These are phyloP conservation scores for Neckera pumila DNA, from an alignment of 225 moss, liverwort and hornwort species.

Conservation along the genomic window DNA sequence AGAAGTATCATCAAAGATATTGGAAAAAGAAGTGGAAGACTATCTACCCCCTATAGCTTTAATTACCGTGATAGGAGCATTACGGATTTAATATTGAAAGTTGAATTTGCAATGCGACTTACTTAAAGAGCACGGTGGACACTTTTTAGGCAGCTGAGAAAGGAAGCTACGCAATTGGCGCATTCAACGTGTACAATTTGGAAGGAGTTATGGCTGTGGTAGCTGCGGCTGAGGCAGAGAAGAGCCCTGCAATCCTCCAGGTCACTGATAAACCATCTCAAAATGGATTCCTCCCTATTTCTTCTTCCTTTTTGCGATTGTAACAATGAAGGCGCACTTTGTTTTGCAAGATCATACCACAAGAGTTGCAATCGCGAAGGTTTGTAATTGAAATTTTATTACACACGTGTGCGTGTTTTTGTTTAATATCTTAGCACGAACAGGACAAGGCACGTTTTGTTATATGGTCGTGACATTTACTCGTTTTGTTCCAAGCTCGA, in stretches of 20 bases:
- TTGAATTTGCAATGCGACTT: neutral
- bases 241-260: conserved; percentile 91
- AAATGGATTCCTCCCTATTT: neutral
- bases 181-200: conserved; percentile 87
- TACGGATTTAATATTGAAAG: neutral
- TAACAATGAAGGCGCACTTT: neutral
- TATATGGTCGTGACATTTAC: neutral
- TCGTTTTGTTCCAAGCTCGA: neutral
- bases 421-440: neutral
- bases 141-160: conserved; percentile 59
- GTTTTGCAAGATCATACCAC: neutral
- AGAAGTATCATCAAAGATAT: neutral
- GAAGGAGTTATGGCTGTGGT: conserved; percentile 91
- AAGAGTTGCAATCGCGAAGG: neutral
- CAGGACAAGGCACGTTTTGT: neutral
- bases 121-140: neutral
- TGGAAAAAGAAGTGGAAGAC: neutral
- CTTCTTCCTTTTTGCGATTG: neutral
- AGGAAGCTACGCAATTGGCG: conserved; percentile 84
- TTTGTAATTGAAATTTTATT: neutral
- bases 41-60: neutral
- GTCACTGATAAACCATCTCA: neutral
- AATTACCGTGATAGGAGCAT: neutral
- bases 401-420: neutral
- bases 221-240: conserved; percentile 88